Base-by-base conservation (phyloP, 192 early-diverging fungal genomes). In the Ramicandelaber brevisporus region DNA sequence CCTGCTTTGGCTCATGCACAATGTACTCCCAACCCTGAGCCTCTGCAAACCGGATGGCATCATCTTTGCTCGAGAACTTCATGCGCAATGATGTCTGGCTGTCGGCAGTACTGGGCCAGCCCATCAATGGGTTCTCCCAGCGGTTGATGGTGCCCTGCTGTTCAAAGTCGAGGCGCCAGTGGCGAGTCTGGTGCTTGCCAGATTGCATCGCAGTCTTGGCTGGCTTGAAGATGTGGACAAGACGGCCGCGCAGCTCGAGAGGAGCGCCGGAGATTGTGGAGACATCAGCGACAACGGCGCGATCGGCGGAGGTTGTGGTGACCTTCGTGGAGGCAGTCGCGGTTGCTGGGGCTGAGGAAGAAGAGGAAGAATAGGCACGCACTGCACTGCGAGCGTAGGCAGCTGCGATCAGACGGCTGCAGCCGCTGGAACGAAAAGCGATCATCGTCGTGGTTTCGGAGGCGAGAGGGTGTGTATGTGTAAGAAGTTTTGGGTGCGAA, bases 81-180 rank as follows among this genome's bases (percentile, higher is more conserved):
- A 92, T 53, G 7, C 50, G 45, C 21, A 87, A 49, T 8, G 75
- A 75, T 47, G 85, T 65, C 50, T 78, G 61, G 20, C 70, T 55
- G 49, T 97, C 90, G 24, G 75, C 61, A 31, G 77, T 82, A 37
- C 36, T 40, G 8, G 29, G 39, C 90, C 90, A 97, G 14, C 90
- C 86, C 65, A 97, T 92, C 27, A 92, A 38, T 25, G 63, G 70
- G 51, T 97, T 97, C 33, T 78, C 71, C 81, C 86, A 97, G 27
- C 76, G 68, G 42, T 73, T 73, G 34, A 73, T 61, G 23, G 60
- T 51, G 26, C 65, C 59, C 23, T 70, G 46, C 15, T 59, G 65
- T 46, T 97, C 86, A 51, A 90, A 97, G 46, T 88, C 80, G 21
- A 97, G 51, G 21, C 64, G 63, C 90, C 90, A 97, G 34, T 65